A percentile compares a stretch with the other conserved stretches of the same genome.
phyloP scores from a whole-genome alignment of 1,139 yeast species.

The Diutina sp. region DNA sequence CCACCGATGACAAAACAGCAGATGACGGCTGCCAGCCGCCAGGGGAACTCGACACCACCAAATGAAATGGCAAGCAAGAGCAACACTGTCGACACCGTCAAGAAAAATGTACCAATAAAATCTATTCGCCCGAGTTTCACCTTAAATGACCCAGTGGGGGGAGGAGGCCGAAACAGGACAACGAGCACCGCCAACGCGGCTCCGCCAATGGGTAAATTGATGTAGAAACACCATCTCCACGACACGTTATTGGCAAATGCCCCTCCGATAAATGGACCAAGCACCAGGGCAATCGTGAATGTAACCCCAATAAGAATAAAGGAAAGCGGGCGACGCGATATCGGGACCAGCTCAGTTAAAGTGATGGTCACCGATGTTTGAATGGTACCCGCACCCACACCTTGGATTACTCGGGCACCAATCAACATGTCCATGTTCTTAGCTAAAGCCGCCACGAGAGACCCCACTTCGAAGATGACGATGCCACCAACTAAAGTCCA shows the following conservation, averaged over 20 bases:
- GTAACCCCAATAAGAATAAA: conserved; percentile 37
- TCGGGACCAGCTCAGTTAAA: conserved; percentile 47
- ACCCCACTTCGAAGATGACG: conserved; percentile 47
- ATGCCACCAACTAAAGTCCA: conserved; percentile 35
- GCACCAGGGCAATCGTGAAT: conserved; percentile 41
- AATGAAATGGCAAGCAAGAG: conserved; percentile 37
- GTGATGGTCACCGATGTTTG: conserved; percentile 47
- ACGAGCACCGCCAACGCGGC: conserved; percentile 32
- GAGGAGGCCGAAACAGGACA: conserved; percentile 45
- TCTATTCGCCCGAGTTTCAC: conserved; percentile 33
- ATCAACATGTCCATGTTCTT: conserved; percentile 46
- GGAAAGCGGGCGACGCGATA: conserved; percentile 41
- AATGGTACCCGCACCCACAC: conserved; percentile 65
- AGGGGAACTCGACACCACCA: conserved; percentile 33
- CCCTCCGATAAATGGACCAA: conserved; percentile 63
- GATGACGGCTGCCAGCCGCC: conserved; percentile 48
- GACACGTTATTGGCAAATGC: conserved; percentile 42
- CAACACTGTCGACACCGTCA: conserved; percentile 29
- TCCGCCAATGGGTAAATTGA: conserved; percentile 61
- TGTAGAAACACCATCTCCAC: conserved; percentile 76
- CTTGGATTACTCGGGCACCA: conserved; percentile 61
- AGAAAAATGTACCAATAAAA: conserved; percentile 30
- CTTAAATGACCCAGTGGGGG: conserved; percentile 23
- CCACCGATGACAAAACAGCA: conserved; percentile 45
- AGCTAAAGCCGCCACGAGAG: conserved; percentile 47